Evolutionary conservation across 202 grass and related monocot genomes (phyloP).

Genomic region (Schoenoplectus triqueter): DNA sequence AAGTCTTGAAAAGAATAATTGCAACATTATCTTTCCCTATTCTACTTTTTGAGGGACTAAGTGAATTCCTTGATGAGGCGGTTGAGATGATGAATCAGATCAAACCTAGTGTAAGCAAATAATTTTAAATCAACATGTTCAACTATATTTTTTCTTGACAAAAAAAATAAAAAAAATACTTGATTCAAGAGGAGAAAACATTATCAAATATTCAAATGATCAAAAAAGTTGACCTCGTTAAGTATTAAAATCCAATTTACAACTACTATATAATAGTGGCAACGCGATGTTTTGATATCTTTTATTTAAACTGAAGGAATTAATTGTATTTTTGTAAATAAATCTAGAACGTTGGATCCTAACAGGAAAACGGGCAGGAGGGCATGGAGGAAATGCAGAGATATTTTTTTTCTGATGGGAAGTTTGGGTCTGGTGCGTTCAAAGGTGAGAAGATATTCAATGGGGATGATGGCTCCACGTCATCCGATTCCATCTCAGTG

Average conservation of each 20-base stretch:
- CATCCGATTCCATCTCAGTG: not conserved
- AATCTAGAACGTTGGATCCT: not conserved
- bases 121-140: not conserved
- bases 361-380: conserved; percentile 5
- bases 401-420: not conserved
- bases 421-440: not conserved
- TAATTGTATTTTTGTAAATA: not conserved
- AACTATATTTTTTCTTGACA: no score
- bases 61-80: conserved; percentile 25
- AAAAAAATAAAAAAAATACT: not conserved
- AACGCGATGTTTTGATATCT: not conserved
- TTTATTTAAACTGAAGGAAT: not conserved
- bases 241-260: not conserved
- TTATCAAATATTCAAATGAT: not conserved
- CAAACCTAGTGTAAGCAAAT: conserved; percentile 21
- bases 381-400: conserved; percentile 20
- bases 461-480: conserved; percentile 14
- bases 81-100: conserved; percentile 27
- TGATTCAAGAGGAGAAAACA: not conserved
- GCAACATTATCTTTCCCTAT: not conserved
- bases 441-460: conserved; percentile 4
- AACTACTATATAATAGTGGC: not conserved
- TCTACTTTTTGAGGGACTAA: not conserved
- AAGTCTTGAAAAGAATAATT: not conserved
- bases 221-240: not conserved